These are phyloP conservation scores for Candida pseudofarinosa DNA, from an alignment of 805 yeast species.

Conservation along the genomic window DNA sequence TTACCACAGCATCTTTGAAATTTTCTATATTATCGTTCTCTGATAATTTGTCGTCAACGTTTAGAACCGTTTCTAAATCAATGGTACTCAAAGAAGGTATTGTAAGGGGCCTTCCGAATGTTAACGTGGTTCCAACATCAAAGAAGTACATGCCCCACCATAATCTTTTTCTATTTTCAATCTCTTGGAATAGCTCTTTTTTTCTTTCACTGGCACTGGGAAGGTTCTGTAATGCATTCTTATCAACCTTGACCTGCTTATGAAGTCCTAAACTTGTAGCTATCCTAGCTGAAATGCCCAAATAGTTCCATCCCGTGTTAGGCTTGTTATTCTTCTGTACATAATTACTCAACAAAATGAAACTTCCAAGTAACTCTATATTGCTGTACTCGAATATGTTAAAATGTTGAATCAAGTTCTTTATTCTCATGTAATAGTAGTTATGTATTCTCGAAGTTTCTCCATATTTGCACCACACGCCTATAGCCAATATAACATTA, in stretches of 20 bases:
- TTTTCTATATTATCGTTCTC: slow-evolving; percentile 9
- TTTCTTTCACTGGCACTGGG: slow-evolving; percentile 1
- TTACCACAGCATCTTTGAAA: slow-evolving; percentile 7
- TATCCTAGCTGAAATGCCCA: slow-evolving; percentile 16
- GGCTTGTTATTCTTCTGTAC: slow-evolving; percentile 17
- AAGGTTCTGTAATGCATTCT: not conserved
- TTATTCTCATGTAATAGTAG: slow-evolving; percentile 15
- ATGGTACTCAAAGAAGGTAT: slow-evolving; percentile 18
- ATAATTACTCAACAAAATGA: slow-evolving; percentile 16
- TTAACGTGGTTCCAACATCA: slow-evolving; percentile 18
- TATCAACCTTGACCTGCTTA: slow-evolving; percentile 15
- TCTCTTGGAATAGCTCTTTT: slow-evolving; percentile 13
- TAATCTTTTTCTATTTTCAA: slow-evolving; percentile 16
- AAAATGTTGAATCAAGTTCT: slow-evolving; percentile 9
- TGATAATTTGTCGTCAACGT: slow-evolving; percentile 14
- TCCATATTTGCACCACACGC: slow-evolving; percentile 19
- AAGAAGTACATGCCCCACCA: slow-evolving; percentile 22
- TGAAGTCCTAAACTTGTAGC: slow-evolving; percentile 20
- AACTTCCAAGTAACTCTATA: slow-evolving; percentile 16
- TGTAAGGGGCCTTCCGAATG: slow-evolving; percentile 18
- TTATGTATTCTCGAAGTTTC: slow-evolving; percentile 15
- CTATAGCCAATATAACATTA: slow-evolving; percentile 15
- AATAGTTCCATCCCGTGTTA: slow-evolving; percentile 17
- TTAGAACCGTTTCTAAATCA: slow-evolving; percentile 14
- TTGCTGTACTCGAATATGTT: slow-evolving; percentile 18